Base-by-base conservation (phyloP, 495 filamentous ascomycete species). In the Podospora comata region DNA sequence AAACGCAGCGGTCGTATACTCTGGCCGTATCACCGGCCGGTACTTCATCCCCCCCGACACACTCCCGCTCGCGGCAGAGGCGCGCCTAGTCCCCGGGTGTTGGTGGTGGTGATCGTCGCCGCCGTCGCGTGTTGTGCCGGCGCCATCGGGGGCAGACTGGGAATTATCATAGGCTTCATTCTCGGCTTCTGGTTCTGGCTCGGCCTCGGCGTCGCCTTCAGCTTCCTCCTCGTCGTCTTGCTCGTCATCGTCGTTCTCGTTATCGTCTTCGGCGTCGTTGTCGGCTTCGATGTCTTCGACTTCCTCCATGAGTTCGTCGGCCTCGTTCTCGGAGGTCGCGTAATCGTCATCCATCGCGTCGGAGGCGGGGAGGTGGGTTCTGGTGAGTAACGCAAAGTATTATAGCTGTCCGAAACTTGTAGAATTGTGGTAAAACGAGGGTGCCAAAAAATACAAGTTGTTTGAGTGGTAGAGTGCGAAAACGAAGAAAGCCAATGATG, bases 1-100 rank as follows among this genome's bases (percentile, higher is more conserved):
- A 16, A 88, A 88, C 30, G 84, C 79, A n/a, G 96, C 95, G 7
- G 86, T 90, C 27, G 94, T 81, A 58, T 87, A 92, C 74, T 97
- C 96, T 32, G 89, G 79, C n/a, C 92, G 90, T 39, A 94, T 82
- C 55, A 79, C 85, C 0, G 91, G 93, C 34, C 88, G 88, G 69
- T 79, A 81, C 72, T 72, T 82, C 30, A 72, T 74, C 53, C 79
- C 78, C 67, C 75, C 66, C 64, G 81, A 65, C 76, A 76, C 77
- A 71, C 55, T 82, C 74, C 30, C 39, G 39, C 39, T 48, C 39
- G 39, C 79, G 56, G 82, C 81, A 1, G 86, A 85, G 5, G 83
- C 80, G 48, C 80, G 80, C 28, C 74, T 73, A 19, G 78, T 30
- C 55, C 68, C 4, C 67, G 64, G 58, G 27, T 44, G 64, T 23